Evolutionary conservation across 768 basidiomycete species (phyloP).

Genomic region (Mycena capillaripes): DNA sequence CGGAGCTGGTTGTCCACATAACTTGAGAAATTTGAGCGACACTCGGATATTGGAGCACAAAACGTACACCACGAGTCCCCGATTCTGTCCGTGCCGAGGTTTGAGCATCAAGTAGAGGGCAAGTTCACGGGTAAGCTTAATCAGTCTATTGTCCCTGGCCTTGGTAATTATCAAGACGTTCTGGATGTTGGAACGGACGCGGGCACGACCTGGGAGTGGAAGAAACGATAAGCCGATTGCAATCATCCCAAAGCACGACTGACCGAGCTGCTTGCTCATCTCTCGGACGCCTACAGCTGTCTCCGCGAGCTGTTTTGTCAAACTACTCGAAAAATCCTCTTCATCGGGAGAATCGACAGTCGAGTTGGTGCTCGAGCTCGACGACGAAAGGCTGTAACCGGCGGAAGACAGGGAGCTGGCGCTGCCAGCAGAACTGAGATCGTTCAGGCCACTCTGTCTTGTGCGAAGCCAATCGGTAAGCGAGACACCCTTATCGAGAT

Average conservation of each 20-base stretch:
- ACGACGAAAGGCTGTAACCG: slow-evolving; percentile 35
- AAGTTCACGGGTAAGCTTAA: slow-evolving; percentile 93
- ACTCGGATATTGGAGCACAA: slow-evolving; percentile 21
- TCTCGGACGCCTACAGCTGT: slow-evolving; percentile 97
- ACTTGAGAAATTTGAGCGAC: slow-evolving; percentile 53
- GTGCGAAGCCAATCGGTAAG: slow-evolving; percentile 80
- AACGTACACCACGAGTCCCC: slow-evolving; percentile 89
- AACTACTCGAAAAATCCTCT: slow-evolving; percentile 78
- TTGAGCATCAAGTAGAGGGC: slow-evolving; percentile 97
- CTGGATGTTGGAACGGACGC: slow-evolving; percentile 93
- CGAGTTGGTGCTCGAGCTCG: slow-evolving; percentile 40
- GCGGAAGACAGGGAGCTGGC: slow-evolving; percentile 34
- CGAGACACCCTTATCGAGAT: slow-evolving; percentile 86
- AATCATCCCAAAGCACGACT: slow-evolving; percentile 41
- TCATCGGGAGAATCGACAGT: slow-evolving; percentile 60
- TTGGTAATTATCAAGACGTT: slow-evolving; percentile 97
- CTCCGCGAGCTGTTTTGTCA: slow-evolving; percentile 95
- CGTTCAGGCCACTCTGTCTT: slow-evolving; percentile 54
- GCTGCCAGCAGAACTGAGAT: slow-evolving; percentile 31
- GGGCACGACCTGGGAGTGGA: slow-evolving; percentile 75
- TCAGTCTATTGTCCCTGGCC: slow-evolving; percentile 96
- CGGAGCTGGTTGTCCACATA: slow-evolving; percentile 96
- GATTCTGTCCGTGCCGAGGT: slow-evolving; percentile 68
- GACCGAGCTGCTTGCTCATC: slow-evolving; percentile 99
- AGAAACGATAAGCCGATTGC: slow-evolving; percentile 32